Percentiles rank a stretch among this genome's conserved stretches.
phyloP scores from a whole-genome alignment of 2,329 filamentous ascomycete genomes.

The Fusarium palustre region DNA sequence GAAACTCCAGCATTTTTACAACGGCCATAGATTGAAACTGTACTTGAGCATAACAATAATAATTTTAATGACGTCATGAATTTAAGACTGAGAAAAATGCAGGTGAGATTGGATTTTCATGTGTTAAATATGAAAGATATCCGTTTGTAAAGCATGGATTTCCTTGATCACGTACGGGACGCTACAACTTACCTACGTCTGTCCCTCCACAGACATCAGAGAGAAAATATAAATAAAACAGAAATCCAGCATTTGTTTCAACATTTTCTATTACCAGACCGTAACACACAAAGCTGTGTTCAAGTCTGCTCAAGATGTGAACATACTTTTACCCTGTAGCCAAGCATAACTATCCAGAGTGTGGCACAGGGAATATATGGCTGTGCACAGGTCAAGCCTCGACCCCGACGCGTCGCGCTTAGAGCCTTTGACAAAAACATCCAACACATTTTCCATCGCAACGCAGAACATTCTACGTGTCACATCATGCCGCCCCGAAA shows the following conservation, averaged over 20 bases:
- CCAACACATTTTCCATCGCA: neutral
- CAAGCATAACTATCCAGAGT: fast-evolving
- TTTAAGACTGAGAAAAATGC: too few species aligned
- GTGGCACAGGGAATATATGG: neutral
- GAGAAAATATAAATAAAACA: neutral
- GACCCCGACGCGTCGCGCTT: conserved; percentile 10
- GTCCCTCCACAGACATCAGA: too few species aligned
- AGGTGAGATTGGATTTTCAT: too few species aligned
- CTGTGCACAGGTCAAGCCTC: neutral
- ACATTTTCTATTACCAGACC: fast-evolving
- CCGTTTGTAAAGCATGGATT: too few species aligned
- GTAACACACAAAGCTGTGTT: fast-evolving
- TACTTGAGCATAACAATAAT: neutral
- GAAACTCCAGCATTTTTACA: neutral
- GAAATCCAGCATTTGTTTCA: fast-evolving
- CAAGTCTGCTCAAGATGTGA: neutral
- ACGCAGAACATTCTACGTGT: neutral
- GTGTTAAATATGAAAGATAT: too few species aligned
- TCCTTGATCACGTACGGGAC: too few species aligned
- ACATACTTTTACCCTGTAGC: neutral
- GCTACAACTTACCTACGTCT: too few species aligned
- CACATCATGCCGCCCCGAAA: conserved; percentile 36
- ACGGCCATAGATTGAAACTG: neutral
- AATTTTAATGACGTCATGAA: neutral
- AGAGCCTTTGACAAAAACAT: neutral